Evolutionary conservation across 306 rosid genomes (phyloP), one percentile per base, ranked within the genome.

Genomic region (Benincasa hispida): DNA sequence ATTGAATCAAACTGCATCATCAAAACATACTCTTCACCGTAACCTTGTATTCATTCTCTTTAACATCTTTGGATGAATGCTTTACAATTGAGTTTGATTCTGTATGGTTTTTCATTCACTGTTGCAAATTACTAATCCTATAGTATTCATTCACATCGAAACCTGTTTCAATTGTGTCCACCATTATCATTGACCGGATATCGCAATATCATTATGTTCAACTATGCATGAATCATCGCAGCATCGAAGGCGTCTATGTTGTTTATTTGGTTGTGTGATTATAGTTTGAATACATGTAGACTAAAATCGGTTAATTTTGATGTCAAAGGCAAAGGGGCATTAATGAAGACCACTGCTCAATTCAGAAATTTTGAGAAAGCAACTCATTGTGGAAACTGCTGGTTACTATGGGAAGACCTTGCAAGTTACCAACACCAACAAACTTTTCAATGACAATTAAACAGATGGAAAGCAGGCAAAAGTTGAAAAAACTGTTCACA

Each of bases 1-100:
- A 72, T 48, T 72, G 76, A 72, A 72, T 21, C 30, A 66, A 66
- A n/a, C 73, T 39, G 51, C 73, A 21, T 21, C 53, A 67, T 37
- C 28, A 19, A 11, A 21, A 39, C 74, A 39, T 34, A 34, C 34
- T 39, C 50, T 66, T 66, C 11, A 39, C 30, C 50, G 11, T 37
- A 37, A n/a, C 6, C 21, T 19, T 65, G 27, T 24, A 18, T 62
- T 32, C 45, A 8, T 30, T 62, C 69, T 62, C 42, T 17, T 28
- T 30, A 32, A 62, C 22, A 22, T 21, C 7, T n/a, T 17, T 62
- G 69, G 41, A 61, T 61, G 21, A 7, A 3, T 22, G 61, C 42
- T 30, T 61, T 18, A 15, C n/a, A 28, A 1, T 30, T 8, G 12
- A 25, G 42, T 32, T 60, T 5, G 67, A 60, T 60, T 30, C 9